phyloP scores from a whole-genome alignment of 169 alveolate species.

The Eimeria zaria region DNA sequence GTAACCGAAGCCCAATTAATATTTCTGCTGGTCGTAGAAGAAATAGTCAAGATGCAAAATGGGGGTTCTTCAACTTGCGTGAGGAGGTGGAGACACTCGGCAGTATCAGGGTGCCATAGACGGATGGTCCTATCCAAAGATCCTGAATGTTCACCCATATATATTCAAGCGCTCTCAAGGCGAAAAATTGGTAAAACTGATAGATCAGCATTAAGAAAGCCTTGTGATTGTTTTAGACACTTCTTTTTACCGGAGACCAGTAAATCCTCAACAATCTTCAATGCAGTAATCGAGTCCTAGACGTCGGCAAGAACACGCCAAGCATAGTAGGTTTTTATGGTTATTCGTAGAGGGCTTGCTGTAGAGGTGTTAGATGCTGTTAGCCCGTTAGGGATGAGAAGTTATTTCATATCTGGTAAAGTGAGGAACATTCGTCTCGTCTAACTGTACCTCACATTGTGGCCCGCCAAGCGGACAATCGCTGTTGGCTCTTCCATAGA shows the following conservation, averaged over 20 bases:
- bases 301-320: not conserved
- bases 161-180: not conserved
- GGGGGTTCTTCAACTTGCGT: constrained; percentile 52
- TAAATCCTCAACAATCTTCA: constrained; percentile 31
- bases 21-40: not conserved
- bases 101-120: constrained; percentile 25
- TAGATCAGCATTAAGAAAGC: not conserved
- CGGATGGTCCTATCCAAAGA: constrained; percentile 65
- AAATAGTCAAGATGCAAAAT: constrained; percentile 25
- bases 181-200: not conserved
- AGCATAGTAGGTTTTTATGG: not conserved
- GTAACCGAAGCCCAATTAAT: constrained; percentile 17
- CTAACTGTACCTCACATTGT: constrained; percentile 8
- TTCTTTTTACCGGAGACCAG: constrained; percentile 38
- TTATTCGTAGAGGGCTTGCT: not conserved
- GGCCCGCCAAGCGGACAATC: constrained; percentile 26
- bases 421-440: not conserved
- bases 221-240: not conserved
- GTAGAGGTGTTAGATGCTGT: not conserved
- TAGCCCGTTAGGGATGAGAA: not conserved
- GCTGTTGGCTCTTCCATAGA: constrained; percentile 39
- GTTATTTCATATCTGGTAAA: not conserved
- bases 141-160: constrained; percentile 18
- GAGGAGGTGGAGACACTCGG: constrained; percentile 54
- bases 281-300: constrained; percentile 63